phyloP scores from a whole-genome alignment of 2,329 filamentous ascomycete species.

The Zasmidium cellare region DNA sequence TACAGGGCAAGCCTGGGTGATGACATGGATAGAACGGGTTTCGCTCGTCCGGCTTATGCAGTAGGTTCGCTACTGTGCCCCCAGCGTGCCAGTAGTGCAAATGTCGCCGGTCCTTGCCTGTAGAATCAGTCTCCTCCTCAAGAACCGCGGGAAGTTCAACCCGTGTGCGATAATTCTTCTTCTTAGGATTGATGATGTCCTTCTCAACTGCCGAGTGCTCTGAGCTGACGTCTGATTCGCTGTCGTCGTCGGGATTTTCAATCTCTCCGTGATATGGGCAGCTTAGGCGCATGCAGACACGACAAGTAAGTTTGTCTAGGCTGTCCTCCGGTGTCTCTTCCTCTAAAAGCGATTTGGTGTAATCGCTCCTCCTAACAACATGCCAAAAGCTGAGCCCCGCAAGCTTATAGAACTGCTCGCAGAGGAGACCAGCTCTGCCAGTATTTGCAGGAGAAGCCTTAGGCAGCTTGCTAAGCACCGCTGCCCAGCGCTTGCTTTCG shows the following conservation, averaged over 20 bases:
- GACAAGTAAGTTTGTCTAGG: slow-evolving; percentile 27
- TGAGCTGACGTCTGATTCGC: slow-evolving; percentile 4
- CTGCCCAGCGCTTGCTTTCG: slow-evolving; percentile 31
- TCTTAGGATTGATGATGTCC: slow-evolving; percentile 34
- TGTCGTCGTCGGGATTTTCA: slow-evolving; percentile 29
- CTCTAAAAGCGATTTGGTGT: slow-evolving; percentile 14
- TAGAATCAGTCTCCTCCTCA: slow-evolving; percentile 2
- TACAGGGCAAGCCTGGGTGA: slow-evolving; percentile 66
- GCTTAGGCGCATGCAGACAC: slow-evolving; percentile 29
- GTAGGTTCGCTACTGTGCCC: slow-evolving; percentile 9
- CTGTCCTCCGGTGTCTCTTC: neutral
- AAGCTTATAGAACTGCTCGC: slow-evolving; percentile 37
- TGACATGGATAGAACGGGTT: slow-evolving; percentile 65
- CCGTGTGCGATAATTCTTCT: slow-evolving; percentile 31
- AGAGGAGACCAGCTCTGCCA: slow-evolving; percentile 37
- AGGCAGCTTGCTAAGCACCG: slow-evolving; percentile 33
- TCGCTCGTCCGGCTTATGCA: slow-evolving; percentile 40
- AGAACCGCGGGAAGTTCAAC: slow-evolving; percentile 24
- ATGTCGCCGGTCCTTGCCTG: slow-evolving; percentile 9
- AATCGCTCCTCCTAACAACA: slow-evolving; percentile 35
- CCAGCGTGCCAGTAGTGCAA: slow-evolving; percentile 23
- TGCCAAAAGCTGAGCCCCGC: slow-evolving; percentile 44
- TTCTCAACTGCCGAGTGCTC: slow-evolving; percentile 23
- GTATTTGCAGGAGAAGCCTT: slow-evolving; percentile 26
- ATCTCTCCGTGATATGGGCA: slow-evolving; percentile 46